phyloP scores from a whole-genome alignment of 768 basidiomycete species.

The Mycena pura region DNA sequence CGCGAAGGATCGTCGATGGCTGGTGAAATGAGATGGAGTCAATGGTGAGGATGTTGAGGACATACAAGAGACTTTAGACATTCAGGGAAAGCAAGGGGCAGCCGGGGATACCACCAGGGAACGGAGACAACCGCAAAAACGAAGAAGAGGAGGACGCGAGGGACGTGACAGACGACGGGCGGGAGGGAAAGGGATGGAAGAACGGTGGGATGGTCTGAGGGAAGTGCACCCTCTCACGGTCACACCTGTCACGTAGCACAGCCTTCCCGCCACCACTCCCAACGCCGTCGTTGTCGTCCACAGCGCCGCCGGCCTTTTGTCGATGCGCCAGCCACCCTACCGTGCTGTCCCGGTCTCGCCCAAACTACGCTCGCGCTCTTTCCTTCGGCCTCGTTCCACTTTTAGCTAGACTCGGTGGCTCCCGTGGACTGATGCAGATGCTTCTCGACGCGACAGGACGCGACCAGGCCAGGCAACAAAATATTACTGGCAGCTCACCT shows the following conservation, averaged over 20 bases:
- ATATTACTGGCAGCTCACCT: too few species aligned
- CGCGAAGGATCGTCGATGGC: slow-evolving; percentile 95
- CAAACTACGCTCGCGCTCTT: neutral
- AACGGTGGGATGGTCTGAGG: slow-evolving; percentile 18
- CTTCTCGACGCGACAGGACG: slow-evolving; percentile 14
- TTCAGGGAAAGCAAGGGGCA: slow-evolving; percentile 15
- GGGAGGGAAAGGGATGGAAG: slow-evolving; percentile 17
- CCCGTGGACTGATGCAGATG: neutral
- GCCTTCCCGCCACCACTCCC: too few species aligned
- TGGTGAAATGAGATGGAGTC: slow-evolving; percentile 16
- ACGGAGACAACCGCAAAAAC: slow-evolving; percentile 7
- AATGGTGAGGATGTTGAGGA: slow-evolving; percentile 35
- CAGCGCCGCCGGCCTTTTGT: too few species aligned
- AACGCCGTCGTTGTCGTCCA: too few species aligned
- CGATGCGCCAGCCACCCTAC: too few species aligned
- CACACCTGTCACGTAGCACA: too few species aligned
- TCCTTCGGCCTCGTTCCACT: neutral
- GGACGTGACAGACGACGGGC: too few species aligned
- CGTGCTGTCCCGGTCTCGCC: too few species aligned
- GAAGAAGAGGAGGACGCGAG: slow-evolving; percentile 21
- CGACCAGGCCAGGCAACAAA: neutral
- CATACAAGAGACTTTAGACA: slow-evolving; percentile 34
- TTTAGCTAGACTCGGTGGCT: slow-evolving; percentile 14
- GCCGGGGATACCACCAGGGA: neutral
- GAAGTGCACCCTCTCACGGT: too few species aligned